These are phyloP conservation scores for Tieghemiomyces parasiticus DNA, from an alignment of 192 early-diverging fungal genomes.

Conservation along the genomic window DNA sequence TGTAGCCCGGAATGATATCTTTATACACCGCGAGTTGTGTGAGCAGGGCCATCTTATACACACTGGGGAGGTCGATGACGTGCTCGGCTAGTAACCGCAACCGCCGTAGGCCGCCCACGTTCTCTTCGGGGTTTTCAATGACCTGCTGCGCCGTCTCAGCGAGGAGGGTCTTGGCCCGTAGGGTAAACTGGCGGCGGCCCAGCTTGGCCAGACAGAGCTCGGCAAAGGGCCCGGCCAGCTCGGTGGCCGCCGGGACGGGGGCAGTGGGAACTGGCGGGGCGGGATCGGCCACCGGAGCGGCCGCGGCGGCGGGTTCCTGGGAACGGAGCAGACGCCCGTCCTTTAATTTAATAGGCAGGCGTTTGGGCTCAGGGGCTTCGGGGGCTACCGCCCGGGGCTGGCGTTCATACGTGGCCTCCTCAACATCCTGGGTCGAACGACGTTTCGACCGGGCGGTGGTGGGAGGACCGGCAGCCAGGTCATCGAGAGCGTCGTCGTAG, in stretches of 20 bases:
- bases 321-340: conserved; percentile 24
- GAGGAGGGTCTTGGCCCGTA: conserved; percentile 60
- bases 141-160: conserved; percentile 63
- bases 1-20: conserved; percentile 91
- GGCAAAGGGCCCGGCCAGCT: conserved; percentile 4
- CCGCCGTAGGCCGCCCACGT: conserved; percentile 42
- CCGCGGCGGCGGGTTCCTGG: conserved; percentile 13
- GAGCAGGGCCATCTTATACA: conserved; percentile 48
- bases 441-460: background rate
- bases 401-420: conserved; percentile 51
- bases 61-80: conserved; percentile 44
- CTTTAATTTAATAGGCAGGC: conserved; percentile 51
- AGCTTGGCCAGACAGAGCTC: conserved; percentile 24
- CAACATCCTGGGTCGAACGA: conserved; percentile 21
- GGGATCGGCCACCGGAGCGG: conserved; percentile 14
- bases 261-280: conserved; percentile 10
- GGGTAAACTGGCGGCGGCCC: conserved; percentile 37
- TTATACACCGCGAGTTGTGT: conserved; percentile 88
- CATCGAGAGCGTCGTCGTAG: conserved; percentile 1
- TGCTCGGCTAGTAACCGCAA: conserved; percentile 51
- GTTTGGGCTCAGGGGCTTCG: conserved; percentile 36
- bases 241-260: background rate
- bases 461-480: background rate
- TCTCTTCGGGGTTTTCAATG: conserved; percentile 69
- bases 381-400: conserved; percentile 31